A percentile compares a stretch with the other conserved stretches of the same genome.
Conservation (phyloP, 495 filamentous ascomycete genomes). For the Aspergillus nidulans region DNA sequence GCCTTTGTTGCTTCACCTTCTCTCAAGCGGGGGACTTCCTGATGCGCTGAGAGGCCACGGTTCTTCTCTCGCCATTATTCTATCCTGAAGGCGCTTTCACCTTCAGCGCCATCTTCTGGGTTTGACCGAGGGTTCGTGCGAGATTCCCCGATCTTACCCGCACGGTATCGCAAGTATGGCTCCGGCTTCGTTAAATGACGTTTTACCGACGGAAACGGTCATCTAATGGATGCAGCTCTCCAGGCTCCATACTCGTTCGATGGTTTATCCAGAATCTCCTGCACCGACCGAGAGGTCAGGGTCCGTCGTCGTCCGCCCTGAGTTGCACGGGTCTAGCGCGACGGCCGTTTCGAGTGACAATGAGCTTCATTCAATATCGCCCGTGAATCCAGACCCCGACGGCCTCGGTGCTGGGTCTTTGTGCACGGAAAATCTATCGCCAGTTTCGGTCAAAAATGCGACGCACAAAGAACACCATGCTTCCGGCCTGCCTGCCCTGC, state of each 20-base stretch:
- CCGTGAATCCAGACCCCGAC: slow-evolving; percentile 14
- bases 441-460: slow-evolving; percentile 11
- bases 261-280: slow-evolving; percentile 21
- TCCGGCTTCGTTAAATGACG: slow-evolving; percentile 1
- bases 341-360: slow-evolving; percentile 19
- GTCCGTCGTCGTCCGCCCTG: slow-evolving; percentile 11
- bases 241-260: slow-evolving; percentile 17
- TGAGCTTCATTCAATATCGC: slow-evolving; percentile 12
- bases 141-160: slow-evolving; percentile 18
- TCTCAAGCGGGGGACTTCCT: neutral
- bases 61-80: neutral
- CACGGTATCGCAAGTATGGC: slow-evolving; percentile 2
- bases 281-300: slow-evolving; percentile 26
- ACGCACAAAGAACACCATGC: slow-evolving; percentile 2
- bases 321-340: slow-evolving; percentile 19
- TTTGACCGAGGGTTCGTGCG: slow-evolving; percentile 13
- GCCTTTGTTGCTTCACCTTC: neutral
- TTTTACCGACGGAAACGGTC: slow-evolving; percentile 2
- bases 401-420: slow-evolving; percentile 5
- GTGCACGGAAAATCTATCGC: slow-evolving; percentile 2
- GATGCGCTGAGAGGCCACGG: neutral
- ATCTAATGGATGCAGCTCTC: slow-evolving; percentile 5
- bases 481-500: slow-evolving; percentile 29
- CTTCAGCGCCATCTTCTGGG: slow-evolving; percentile 11
- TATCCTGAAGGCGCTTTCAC: slow-evolving; percentile 2